Evolutionary conservation across 768 basidiomycete genomes (phyloP), one percentile per base, ranked within the genome.

Genomic region (Agaricus subrufescens): DNA sequence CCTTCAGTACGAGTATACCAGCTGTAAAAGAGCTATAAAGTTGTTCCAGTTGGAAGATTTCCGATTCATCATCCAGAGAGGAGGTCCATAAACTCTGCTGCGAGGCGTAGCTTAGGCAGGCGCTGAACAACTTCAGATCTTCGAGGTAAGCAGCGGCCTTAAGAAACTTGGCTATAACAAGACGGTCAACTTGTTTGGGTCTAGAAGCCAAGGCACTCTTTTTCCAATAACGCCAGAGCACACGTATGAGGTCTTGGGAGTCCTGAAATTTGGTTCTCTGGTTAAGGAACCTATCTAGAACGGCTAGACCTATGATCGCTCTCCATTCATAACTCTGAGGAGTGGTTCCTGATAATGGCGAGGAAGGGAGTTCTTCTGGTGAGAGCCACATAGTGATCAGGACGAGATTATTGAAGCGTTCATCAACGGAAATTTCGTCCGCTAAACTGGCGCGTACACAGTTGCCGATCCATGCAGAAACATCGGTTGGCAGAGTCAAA

Each of bases 221-320:
- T 60, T 60, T 65, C 79, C 82, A 85, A 15, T 54, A 61, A 23
- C 59, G 62, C 75, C 77, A 80, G n/a, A 82, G 63, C 14, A 68
- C 56, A 11, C 69, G 67, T 6, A 69, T 52, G 23, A 71, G 62
- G 42, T 65, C 58, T 50, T 64, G 65, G 31, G 72, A 60, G 15
- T 59, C 59, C 19, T 45, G 44, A 15, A 37, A 14, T 19, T 31
- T 39, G 49, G 19, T 57, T 40, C 10, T 58, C 19, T 27, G 55
- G 53, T 50, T 49, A 56, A 68, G 43, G 4, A 65, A 60, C 44
- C 66, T 69, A 31, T 78, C 71, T 46, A 81, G 23, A 12, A 64
- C 67, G 15, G 73, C 71, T 37, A 82, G 62, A 12, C 71, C 69
- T 58, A 77, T 71, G 4, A 80, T 66, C 3, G 72, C 69, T 31